Evolutionary conservation across 2,329 filamentous ascomycete genomes (phyloP).

Genomic region (Colletotrichum plurivorum): DNA sequence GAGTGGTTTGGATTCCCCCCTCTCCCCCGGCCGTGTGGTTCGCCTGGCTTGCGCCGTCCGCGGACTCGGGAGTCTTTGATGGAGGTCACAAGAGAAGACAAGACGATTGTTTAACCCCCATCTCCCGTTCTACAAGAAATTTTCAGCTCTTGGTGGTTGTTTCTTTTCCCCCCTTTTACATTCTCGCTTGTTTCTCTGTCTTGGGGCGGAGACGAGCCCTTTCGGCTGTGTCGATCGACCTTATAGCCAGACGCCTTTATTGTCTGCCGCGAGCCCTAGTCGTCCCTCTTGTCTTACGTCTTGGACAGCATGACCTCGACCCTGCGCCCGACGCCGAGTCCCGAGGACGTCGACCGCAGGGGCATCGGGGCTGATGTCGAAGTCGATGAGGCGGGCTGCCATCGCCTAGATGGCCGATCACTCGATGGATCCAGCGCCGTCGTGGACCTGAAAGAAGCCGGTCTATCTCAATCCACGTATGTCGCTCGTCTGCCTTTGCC

Average conservation of each 20-base stretch:
- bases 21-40: constrained; percentile 4
- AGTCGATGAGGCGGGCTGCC: background rate
- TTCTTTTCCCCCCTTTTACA: constrained; percentile 16
- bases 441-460: background rate
- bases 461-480: background rate
- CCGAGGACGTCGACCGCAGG: constrained; percentile 16
- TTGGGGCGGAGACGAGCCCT: too few relatives aligned
- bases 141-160: constrained; percentile 3
- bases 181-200: background rate
- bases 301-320: constrained; percentile 3
- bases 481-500: too few relatives aligned
- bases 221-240: too few relatives aligned
- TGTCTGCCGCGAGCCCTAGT: background rate
- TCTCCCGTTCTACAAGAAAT: background rate
- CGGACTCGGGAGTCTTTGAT: constrained; percentile 4
- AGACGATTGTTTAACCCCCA: too few relatives aligned
- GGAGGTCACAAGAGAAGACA: constrained; percentile 8
- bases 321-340: background rate
- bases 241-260: too few relatives aligned
- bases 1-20: constrained; percentile 19
- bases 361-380: constrained; percentile 23
- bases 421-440: constrained; percentile 17
- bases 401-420: background rate
- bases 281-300: background rate
- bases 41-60: constrained; percentile 18